phyloP scores from a whole-genome alignment of 1,284 basidiomycete species.

The Schizopora paradoxa region DNA sequence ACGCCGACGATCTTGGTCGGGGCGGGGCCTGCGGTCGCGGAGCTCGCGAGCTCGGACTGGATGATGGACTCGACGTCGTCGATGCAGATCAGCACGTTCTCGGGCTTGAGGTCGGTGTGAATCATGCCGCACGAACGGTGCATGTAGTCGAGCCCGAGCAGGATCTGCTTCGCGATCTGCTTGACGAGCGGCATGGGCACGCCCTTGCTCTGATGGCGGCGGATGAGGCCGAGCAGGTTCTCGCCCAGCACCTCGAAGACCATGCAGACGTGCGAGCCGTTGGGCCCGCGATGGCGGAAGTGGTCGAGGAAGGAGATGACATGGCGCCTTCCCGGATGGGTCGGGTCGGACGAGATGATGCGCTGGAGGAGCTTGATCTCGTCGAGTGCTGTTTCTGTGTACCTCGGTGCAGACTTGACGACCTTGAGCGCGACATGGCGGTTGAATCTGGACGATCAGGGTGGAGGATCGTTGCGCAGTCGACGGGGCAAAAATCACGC shows the following conservation, averaged over 20 bases:
- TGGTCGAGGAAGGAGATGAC: conserved; percentile 97
- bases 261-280: conserved; percentile 98
- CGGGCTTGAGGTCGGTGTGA: conserved; percentile 95
- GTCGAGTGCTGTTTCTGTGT: conserved; percentile 97
- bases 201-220: conserved; percentile 91
- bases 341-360: conserved; percentile 83
- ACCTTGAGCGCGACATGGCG: conserved; percentile 98
- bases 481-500: no score
- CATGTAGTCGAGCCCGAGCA: conserved; percentile 96
- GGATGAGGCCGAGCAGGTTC: conserved; percentile 96
- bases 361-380: conserved; percentile 98
- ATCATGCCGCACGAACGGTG: conserved; percentile 95
- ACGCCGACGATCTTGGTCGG: conserved; percentile 87
- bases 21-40: conserved; percentile 42
- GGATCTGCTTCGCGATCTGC: conserved; percentile 95
- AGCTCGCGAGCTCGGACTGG: conserved; percentile 72
- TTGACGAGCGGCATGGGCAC: conserved; percentile 92
- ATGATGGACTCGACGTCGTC: conserved; percentile 97
- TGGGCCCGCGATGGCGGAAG: conserved; percentile 94
- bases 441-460: conserved; percentile 57
- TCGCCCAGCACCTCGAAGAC: conserved; percentile 99
- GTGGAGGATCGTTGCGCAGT: neutral
- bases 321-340: conserved; percentile 72
- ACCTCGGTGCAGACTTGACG: conserved; percentile 95
- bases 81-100: conserved; percentile 96